These are phyloP conservation scores for Saccharomycopsis fodiens DNA, from an alignment of 805 yeast species.

Conservation along the genomic window DNA sequence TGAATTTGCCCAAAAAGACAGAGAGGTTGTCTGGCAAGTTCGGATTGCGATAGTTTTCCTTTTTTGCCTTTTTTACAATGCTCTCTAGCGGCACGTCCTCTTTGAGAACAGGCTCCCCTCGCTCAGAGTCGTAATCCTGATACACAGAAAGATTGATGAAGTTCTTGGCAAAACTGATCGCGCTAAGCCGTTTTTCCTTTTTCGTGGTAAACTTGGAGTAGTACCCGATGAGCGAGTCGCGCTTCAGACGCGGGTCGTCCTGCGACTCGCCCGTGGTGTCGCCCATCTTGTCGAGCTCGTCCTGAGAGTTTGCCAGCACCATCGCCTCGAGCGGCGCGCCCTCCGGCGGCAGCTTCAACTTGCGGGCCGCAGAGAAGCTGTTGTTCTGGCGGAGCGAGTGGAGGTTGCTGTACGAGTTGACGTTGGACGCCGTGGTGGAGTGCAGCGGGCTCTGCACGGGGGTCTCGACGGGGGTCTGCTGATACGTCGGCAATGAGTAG, in stretches of 20 bases:
- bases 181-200: constrained; percentile 8
- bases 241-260: background rate
- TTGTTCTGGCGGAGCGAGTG: constrained; percentile 4
- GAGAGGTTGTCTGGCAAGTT: constrained; percentile 14
- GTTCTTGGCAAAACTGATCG: constrained; percentile 13
- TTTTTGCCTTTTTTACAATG: constrained; percentile 3
- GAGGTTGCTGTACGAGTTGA: constrained; percentile 5
- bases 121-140: constrained; percentile 13
- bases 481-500: constrained; percentile 17
- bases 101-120: background rate
- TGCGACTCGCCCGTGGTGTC: background rate
- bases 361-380: background rate
- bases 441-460: constrained; percentile 17
- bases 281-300: background rate
- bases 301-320: background rate
- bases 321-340: background rate
- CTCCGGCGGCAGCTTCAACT: background rate
- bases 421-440: background rate
- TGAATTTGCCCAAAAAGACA: constrained; percentile 12
- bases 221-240: background rate
- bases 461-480: constrained; percentile 19
- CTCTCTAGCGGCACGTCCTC: background rate
- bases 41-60: constrained; percentile 7
- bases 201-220: background rate
- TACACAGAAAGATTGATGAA: constrained; percentile 18